A percentile compares a stretch with the other conserved stretches of the same genome.
phyloP scores from a whole-genome alignment of 208 protist species.

The Leishmania arabica region DNA sequence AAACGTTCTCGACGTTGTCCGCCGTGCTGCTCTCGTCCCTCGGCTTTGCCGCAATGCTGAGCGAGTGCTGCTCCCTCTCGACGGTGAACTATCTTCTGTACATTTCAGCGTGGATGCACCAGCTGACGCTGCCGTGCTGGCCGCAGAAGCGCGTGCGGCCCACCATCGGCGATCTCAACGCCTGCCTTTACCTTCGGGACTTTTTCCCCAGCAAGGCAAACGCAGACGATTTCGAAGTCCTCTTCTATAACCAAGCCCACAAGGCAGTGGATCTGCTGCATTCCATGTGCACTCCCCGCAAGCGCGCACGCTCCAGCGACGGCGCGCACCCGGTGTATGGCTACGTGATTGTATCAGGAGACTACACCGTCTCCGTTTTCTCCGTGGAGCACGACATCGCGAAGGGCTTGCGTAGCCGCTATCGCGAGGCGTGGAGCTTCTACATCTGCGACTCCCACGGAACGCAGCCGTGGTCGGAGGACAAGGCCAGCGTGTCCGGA shows the following conservation, averaged over 20 bases:
- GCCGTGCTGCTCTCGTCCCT: constrained; percentile 80
- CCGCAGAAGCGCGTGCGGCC: constrained; percentile 67
- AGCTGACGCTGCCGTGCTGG: constrained; percentile 74
- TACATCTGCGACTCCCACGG: constrained; percentile 90
- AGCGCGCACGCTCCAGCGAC: constrained; percentile 15
- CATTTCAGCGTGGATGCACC: constrained; percentile 89
- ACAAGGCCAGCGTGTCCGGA: constrained; percentile 74
- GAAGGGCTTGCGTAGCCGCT: constrained; percentile 24
- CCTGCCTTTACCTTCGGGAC: constrained; percentile 63
- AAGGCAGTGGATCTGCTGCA: constrained; percentile 53
- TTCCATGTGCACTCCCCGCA: constrained; percentile 46
- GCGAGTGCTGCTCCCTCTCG: constrained; percentile 61
- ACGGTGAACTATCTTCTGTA: constrained; percentile 90
- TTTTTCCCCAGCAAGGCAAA: constrained; percentile 75
- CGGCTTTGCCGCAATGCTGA: constrained; percentile 63
- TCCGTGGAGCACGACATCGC: constrained; percentile 61
- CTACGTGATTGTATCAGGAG: constrained; percentile 89
- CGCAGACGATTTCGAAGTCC: constrained; percentile 75
- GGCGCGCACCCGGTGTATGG: constrained; percentile 54
- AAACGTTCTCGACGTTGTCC: constrained; percentile 84
- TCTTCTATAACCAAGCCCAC: constrained; percentile 82
- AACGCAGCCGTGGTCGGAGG: constrained; percentile 83
- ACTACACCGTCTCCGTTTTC: constrained; percentile 89
- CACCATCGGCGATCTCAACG: constrained; percentile 82
- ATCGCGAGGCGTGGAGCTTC: constrained; percentile 72